phyloP scores from a whole-genome alignment of 768 basidiomycete genomes.

The Tricholoma sp. region DNA sequence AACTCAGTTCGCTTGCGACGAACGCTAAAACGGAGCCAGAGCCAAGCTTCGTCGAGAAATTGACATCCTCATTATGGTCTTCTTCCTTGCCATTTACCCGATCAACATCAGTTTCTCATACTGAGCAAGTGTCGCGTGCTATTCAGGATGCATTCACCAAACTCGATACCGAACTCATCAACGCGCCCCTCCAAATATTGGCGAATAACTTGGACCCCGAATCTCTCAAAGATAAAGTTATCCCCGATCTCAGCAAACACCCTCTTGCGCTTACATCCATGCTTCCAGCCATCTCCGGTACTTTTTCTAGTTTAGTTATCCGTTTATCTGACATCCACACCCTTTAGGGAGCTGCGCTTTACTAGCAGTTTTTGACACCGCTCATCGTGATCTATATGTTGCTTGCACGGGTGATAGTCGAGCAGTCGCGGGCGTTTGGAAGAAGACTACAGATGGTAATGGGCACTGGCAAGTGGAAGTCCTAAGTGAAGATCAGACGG shows the following conservation, averaged over 20 bases:
- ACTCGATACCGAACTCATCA: conserved; percentile 81
- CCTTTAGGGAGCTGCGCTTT: conserved; percentile 82
- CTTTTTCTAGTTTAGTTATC: conserved; percentile 3
- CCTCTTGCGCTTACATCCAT: conserved; percentile 68
- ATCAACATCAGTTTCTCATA: conserved; percentile 32
- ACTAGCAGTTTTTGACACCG: conserved; percentile 82
- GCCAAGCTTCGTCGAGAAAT: conserved; percentile 27
- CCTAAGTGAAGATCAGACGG: conserved; percentile 95
- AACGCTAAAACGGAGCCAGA: conserved; percentile 27
- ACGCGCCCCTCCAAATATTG: conserved; percentile 71
- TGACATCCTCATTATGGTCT: conserved; percentile 37
- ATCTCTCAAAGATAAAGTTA: conserved; percentile 41
- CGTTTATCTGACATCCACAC: conserved; percentile 11
- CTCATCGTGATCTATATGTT: conserved; percentile 77
- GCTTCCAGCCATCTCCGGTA: conserved; percentile 78
- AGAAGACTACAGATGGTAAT: conserved; percentile 53
- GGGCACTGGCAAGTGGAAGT: conserved; percentile 90
- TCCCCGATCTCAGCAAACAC: conserved; percentile 67
- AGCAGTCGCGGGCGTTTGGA: conserved; percentile 93
- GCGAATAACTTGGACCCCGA: conserved; percentile 50
- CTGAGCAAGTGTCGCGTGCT: conserved; percentile 53
- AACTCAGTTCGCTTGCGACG: conserved; percentile 55
- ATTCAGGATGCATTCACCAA: conserved; percentile 74
- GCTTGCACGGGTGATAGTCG: conserved; percentile 92
- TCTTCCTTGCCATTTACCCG: conserved; percentile 19